Evolutionary conservation across 345 rosid genomes (phyloP), one percentile per base, ranked within the genome.

Genomic region (Eucalyptus leucophloia): DNA sequence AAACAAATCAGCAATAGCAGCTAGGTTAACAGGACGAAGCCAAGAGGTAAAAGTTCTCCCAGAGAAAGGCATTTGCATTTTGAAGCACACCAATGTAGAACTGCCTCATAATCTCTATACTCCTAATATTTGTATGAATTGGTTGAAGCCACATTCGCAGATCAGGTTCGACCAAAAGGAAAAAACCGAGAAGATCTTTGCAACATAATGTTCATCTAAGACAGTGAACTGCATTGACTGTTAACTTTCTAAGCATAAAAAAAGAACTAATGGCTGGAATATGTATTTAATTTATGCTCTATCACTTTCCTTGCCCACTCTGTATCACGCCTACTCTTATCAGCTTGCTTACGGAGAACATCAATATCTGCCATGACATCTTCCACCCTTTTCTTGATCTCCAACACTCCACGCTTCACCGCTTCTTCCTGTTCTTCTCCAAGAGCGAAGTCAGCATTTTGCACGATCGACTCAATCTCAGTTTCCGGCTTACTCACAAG

Each of bases 371-470:
- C 91, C 91, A 90, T 92, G 89, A 95, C 94, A 86, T 83, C 93
- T 89, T 93, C 97, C 47, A 95, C 89, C 90, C 92, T 94, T 94
- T 91, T 96, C 94, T 94, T 95, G 91, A 97, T 96, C 93, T 97
- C 99, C 34, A 93, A 97, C 86, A 98, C 94, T 6, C 91, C 97
- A 87, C 96, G 91, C 91, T 89, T 93, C 94, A 96, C 92, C 1
- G 89, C 93, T 47, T 91, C 94, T 82, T 97, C 92, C 2, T 89
- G 50, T 13, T 49, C 50, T 5, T 49, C 50, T 49, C 50, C 50
- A 49, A 49, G 50, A 49, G 16, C 16, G 6, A 49, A 49, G 50
- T 49, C 50, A 49, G 50, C 50, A 49, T 49, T 49, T 49, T 49
- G 50, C 50, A 49, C 16, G 50, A 13, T 49, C 16, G 16, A 12